Base-by-base conservation (phyloP, 1,284 basidiomycete genomes). In the Fomitopsis pinicola region DNA sequence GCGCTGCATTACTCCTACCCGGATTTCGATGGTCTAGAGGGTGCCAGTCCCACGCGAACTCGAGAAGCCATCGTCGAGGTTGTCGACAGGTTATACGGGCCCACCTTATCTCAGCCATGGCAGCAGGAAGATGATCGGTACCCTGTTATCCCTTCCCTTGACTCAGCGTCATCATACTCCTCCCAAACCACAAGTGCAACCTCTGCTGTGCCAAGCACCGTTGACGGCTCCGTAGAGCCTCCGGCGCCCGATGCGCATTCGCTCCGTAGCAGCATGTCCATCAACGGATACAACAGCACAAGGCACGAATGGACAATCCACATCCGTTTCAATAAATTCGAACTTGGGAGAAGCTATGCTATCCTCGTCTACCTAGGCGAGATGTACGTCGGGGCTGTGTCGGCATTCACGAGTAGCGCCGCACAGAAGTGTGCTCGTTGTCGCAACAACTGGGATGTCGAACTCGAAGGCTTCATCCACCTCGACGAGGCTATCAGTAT, bases 401-500 rank as follows among this genome's bases (percentile, higher is more conserved):
- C 74, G 57, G 76, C 75, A 30, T 81, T 81, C 62, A 77, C 78
- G 36, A 79, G 78, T 59, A 71, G 69, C 58, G 60, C 65, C 17
- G 66, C 76, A 4, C 72, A 69, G 8, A 69, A 69, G 7, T 80
- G 79, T 63, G 73, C 68, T n/a, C 80, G 79, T 65, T 82, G 80
- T 66, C 68, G 67, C 15, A 64, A 62, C 14, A 70, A 76, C 58
- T 64, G 62, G 1, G 72, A 76, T 40, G 63, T 81, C 15, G 68
- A 80, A 42, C 72, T 77, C 56, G 81, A 86, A 70, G 84, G 85
- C 6, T 86, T 87, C 72, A 77, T 84, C 15, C 77, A 80, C 64
- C 71, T 83, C 44, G 78, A 78, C 57, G 66, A 74, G 3, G 73
- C 67, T 10, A 17, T 60, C 19, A 72, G 80, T 46, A 65, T 40